Conservation (phyloP, 2,329 filamentous ascomycete genomes). For the Fusarium stilboides region DNA sequence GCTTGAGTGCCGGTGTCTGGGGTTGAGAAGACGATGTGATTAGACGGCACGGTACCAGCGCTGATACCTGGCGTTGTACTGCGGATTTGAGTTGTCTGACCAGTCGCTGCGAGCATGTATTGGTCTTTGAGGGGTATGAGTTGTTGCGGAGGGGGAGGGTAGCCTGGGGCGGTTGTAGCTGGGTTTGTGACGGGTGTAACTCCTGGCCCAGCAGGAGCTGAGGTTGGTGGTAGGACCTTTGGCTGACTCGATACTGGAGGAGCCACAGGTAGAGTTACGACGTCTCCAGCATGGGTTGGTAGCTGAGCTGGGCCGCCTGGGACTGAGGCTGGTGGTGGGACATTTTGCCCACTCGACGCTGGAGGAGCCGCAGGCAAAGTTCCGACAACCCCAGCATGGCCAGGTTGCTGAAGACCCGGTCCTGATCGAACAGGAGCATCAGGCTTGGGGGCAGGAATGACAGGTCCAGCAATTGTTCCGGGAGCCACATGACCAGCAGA, state of each 20-base stretch:
- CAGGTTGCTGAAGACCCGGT: background rate
- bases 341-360: background rate
- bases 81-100: background rate
- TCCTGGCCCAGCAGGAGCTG: background rate
- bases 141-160: background rate
- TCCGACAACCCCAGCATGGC: fast-evolving
- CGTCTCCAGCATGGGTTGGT: background rate
- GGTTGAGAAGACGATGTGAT: background rate
- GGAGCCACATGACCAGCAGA: background rate
- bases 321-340: background rate
- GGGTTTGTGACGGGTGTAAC: background rate
- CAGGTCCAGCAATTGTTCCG: background rate
- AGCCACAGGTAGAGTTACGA: too few relatives aligned
- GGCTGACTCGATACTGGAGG: background rate
- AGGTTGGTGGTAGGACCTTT: background rate
- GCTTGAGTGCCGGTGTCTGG: background rate
- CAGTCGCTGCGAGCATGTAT: background rate
- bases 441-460: background rate
- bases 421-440: background rate
- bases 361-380: background rate
- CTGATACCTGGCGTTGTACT: background rate
- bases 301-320: background rate
- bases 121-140: background rate
- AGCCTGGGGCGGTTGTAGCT: background rate
- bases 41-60: background rate